Conservation (phyloP, 208 protist species). For the Crithidia mellificae region DNA sequence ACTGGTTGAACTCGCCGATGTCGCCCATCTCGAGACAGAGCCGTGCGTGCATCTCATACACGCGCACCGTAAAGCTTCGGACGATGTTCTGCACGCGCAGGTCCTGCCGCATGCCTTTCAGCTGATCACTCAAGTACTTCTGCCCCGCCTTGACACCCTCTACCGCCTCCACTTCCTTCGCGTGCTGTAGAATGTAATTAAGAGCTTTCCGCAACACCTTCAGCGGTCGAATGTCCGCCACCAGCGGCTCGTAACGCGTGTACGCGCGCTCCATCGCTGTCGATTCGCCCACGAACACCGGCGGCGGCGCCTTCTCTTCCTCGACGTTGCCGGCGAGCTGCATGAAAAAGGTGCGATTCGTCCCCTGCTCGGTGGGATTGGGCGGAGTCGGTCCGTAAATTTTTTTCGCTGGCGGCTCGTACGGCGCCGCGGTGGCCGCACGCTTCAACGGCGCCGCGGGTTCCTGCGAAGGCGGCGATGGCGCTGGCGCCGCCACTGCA, state of each 20-base stretch:
- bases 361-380: neutral
- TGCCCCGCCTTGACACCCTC: slow-evolving; percentile 56
- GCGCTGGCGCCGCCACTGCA: too few species aligned
- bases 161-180: slow-evolving; percentile 42
- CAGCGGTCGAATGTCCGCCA: slow-evolving; percentile 88
- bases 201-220: slow-evolving; percentile 81
- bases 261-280: slow-evolving; percentile 71
- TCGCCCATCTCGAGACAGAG: slow-evolving; percentile 91
- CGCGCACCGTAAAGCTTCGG: slow-evolving; percentile 89
- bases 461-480: too few species aligned
- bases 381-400: neutral
- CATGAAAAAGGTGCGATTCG: slow-evolving; percentile 20
- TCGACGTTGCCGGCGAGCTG: slow-evolving; percentile 24
- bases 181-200: slow-evolving; percentile 49
- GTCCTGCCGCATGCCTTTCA: slow-evolving; percentile 97
- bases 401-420: slow-evolving; percentile 14
- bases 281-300: slow-evolving; percentile 61
- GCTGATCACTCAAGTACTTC: slow-evolving; percentile 94
- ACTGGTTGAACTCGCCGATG: slow-evolving; percentile 97
- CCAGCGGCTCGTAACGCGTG: slow-evolving; percentile 82
- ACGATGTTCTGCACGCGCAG: slow-evolving; percentile 95
- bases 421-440: neutral
- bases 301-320: slow-evolving; percentile 12
- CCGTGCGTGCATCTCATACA: slow-evolving; percentile 95
- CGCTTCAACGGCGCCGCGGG: too few species aligned